Base-by-base conservation (phyloP, 768 basidiomycete genomes). In the Heimioporus sp. region DNA sequence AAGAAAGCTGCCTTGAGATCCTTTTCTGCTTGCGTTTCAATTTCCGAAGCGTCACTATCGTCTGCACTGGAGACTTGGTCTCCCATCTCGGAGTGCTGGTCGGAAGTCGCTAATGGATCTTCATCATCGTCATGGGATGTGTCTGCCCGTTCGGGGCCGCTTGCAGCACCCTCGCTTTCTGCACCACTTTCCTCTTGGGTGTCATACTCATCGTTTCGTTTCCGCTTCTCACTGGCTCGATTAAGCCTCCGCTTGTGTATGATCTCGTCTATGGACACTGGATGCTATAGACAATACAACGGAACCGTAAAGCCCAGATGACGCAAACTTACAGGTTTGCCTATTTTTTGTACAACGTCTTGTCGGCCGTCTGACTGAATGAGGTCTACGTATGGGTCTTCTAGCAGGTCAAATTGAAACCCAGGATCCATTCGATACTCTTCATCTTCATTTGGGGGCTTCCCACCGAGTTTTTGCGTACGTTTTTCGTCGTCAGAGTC, bases 201-300 rank as follows among this genome's bases (percentile, higher is more conserved):
- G 13, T 75, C 74, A 4, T 66, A 45, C 19, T 68, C 60, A 1
- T 59, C 58, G 32, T 17, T 69, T 46, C 83, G 71, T 72, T 90
- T 91, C 49, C 91, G 81, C 64, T 93, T 90, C 10, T 73, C 67
- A 47, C 71, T 70, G 28, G 63, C 58, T 32, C 56, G 60, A 56
- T 68, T 57, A 51, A 84, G 61, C 63, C 75, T 80, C 61, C 84
- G 78, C 51, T 87, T 80, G 46, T 85, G 85, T 67, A 98, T 95
- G 54, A 98, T 95, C 62, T 96, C 92, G 67, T 96, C 89, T 10
- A 98, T 86, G 41, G 87, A 91, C 48, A 96, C 82, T n/a, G 86
- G 85, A 65, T 80, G 73, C 86, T 91, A 56, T 49, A 21, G 52
- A 36, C 35, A 46, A 38, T 57, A 47, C 48, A 54, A 35, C 55